phyloP scores from a whole-genome alignment of 208 protist species.

The Leishmania martiniquensis region DNA sequence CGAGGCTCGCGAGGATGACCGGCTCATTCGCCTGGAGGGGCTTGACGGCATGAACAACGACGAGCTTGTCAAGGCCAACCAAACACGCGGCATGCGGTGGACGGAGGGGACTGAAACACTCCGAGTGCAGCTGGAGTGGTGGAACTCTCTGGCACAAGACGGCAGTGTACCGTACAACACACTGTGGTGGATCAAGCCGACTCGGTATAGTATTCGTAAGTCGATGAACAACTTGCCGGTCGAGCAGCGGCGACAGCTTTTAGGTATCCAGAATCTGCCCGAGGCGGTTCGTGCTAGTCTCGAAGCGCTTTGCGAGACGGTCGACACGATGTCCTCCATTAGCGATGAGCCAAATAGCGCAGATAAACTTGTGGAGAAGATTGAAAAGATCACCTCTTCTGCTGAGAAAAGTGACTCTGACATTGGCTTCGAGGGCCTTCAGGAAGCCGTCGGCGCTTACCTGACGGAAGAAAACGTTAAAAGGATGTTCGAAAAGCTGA shows the following conservation, averaged over 20 bases:
- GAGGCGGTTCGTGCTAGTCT: conserved; percentile 80
- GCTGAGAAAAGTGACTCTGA: conserved; percentile 81
- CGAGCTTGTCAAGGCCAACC: conserved; percentile 87
- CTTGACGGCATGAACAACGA: conserved; percentile 75
- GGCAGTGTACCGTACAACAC: conserved; percentile 88
- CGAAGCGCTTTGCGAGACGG: conserved; percentile 85
- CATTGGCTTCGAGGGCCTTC: conserved; percentile 69
- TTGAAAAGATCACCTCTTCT: conserved; percentile 76
- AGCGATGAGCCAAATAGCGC: conserved; percentile 57
- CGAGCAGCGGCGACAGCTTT: conserved; percentile 81
- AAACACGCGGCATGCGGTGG: conserved; percentile 89
- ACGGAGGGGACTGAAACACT: conserved; percentile 84
- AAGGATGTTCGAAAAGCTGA: conserved; percentile 79
- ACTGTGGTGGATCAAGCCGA: conserved; percentile 91
- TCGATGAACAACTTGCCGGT: conserved; percentile 86
- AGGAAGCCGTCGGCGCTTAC: conserved; percentile 69
- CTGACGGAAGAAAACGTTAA: conserved; percentile 84
- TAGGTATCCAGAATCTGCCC: conserved; percentile 90
- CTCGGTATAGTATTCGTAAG: conserved; percentile 79
- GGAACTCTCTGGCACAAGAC: conserved; percentile 76
- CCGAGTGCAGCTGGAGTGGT: conserved; percentile 88
- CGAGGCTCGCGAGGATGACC: conserved; percentile 82
- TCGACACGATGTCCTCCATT: conserved; percentile 68
- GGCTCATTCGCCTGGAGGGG: conserved; percentile 79
- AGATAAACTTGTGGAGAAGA: conserved; percentile 77